These are phyloP conservation scores for Moelleriella libera DNA, from an alignment of 2,329 filamentous ascomycete genomes.

Conservation along the genomic window DNA sequence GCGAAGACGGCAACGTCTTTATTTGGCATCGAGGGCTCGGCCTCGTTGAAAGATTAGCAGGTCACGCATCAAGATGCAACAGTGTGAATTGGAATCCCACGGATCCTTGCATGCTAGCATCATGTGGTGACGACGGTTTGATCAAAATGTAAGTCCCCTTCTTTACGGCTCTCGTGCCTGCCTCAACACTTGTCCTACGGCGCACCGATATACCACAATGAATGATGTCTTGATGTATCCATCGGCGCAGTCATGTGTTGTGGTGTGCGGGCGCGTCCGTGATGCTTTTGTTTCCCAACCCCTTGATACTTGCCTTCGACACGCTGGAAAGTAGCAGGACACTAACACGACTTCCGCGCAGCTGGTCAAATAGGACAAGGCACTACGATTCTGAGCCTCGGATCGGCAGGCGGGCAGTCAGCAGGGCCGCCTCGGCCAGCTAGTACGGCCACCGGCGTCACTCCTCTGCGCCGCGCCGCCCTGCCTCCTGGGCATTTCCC, in stretches of 20 bases:
- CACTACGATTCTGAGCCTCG: too few species aligned
- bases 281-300: too few species aligned
- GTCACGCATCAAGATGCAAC: constrained; percentile 66
- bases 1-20: constrained; percentile 64
- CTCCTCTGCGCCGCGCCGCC: too few species aligned
- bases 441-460: too few species aligned
- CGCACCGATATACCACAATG: not conserved
- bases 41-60: constrained; percentile 61
- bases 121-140: constrained; percentile 74
- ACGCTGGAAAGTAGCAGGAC: too few species aligned
- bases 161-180: not conserved
- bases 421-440: too few species aligned
- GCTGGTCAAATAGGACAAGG: too few species aligned
- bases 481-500: too few species aligned
- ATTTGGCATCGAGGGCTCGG: constrained; percentile 88
- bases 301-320: too few species aligned
- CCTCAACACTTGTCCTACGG: not conserved
- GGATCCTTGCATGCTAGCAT: constrained; percentile 74
- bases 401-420: too few species aligned
- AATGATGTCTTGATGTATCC: not conserved
- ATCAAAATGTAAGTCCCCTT: constrained; percentile 62
- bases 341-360: too few species aligned
- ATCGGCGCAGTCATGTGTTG: not conserved
- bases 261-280: not conserved
- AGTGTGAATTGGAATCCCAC: constrained; percentile 79